These are phyloP conservation scores for Diaporthe sp. DNA, from an alignment of 2,329 filamentous ascomycete species.

Conservation along the genomic window DNA sequence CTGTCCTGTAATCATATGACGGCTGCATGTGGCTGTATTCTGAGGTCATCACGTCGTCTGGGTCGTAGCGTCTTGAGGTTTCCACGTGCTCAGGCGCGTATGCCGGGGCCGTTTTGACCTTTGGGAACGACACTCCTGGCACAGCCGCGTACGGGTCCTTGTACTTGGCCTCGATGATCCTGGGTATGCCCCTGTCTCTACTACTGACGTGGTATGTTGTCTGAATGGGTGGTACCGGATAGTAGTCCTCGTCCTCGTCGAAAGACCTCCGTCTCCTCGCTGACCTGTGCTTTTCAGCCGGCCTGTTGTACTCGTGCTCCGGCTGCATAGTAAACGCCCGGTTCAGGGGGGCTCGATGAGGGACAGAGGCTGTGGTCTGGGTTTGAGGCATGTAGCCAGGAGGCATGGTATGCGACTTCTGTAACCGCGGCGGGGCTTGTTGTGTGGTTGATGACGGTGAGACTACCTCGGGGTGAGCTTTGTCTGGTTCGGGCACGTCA, in stretches of 20 bases:
- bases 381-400: slow-evolving; percentile 39
- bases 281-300: slow-evolving; percentile 30
- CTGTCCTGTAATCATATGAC: slow-evolving; percentile 14
- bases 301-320: slow-evolving; percentile 25
- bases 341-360: slow-evolving; percentile 36
- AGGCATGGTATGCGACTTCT: slow-evolving; percentile 47
- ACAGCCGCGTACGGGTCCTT: slow-evolving; percentile 28
- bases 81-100: slow-evolving; percentile 42
- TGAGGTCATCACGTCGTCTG: slow-evolving; percentile 42
- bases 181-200: slow-evolving; percentile 30
- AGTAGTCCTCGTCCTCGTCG: slow-evolving; percentile 39
- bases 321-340: slow-evolving; percentile 44
- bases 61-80: slow-evolving; percentile 42
- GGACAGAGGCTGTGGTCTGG: slow-evolving; percentile 27
- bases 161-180: slow-evolving; percentile 28
- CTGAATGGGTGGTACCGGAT: not conserved
- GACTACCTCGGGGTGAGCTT: slow-evolving; percentile 39
- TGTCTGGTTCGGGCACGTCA: slow-evolving; percentile 23
- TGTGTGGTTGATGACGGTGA: slow-evolving; percentile 39
- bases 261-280: slow-evolving; percentile 40
- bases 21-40: slow-evolving; percentile 29
- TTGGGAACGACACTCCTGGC: slow-evolving; percentile 34
- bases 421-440: slow-evolving; percentile 44
- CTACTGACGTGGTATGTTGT: slow-evolving; percentile 15
- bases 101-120: slow-evolving; percentile 40